phyloP scores from a whole-genome alignment of 176 grass and related monocot genomes.

The Zea mays region DNA sequence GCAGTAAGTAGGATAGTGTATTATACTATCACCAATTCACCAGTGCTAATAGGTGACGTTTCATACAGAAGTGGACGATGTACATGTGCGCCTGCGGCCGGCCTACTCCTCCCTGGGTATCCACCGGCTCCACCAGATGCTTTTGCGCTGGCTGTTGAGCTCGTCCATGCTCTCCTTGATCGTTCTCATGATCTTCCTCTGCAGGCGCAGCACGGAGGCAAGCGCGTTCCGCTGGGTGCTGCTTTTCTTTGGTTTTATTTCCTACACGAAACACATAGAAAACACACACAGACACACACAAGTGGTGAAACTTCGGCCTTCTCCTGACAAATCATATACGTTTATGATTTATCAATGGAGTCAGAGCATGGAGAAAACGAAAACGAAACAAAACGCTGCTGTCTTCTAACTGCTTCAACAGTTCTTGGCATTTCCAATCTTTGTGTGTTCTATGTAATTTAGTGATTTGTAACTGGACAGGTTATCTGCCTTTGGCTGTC shows the following conservation, averaged over 20 bases:
- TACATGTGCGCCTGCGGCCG: not conserved
- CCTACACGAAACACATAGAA: conserved; percentile 43
- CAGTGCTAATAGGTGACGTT: conserved; percentile 16
- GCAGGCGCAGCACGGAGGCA: conserved; percentile 70
- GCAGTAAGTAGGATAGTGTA: not conserved
- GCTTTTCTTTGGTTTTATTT: conserved; percentile 78
- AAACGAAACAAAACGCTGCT: not conserved
- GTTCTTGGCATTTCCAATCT: not conserved
- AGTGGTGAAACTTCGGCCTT: conserved; percentile 19
- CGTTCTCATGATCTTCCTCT: conserved; percentile 76
- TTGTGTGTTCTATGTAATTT: not conserved
- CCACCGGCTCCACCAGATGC: conserved; percentile 98
- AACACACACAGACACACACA: not conserved
- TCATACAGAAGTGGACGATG: conserved; percentile 19
- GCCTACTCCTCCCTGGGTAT: conserved; percentile 84
- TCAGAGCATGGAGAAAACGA: not conserved
- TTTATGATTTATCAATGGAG: not conserved
- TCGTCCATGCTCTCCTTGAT: conserved; percentile 88
- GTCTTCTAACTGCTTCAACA: conserved; percentile 5
- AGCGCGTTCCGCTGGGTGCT: conserved; percentile 66
- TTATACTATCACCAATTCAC: conserved; percentile 23
- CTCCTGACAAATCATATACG: conserved; percentile 13
- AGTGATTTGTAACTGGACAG: too few species aligned
- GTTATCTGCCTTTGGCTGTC: too few species aligned
- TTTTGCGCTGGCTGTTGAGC: conserved; percentile 66